Base-by-base conservation (phyloP, 345 rosid species). In the Pseudoturritis turrita region DNA sequence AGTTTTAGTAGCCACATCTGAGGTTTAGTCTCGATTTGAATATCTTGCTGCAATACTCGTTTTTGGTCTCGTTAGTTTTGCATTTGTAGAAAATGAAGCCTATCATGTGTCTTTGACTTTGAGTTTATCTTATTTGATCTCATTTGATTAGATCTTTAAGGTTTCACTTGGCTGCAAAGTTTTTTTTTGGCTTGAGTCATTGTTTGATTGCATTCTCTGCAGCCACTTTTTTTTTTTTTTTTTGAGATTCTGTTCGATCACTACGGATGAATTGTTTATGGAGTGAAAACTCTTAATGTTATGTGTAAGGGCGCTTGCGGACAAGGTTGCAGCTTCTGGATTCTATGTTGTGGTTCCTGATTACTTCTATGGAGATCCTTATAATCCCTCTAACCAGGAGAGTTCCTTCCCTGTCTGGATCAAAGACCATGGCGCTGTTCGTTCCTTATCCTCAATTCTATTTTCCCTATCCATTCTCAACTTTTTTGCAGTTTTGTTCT, bases 301-400 rank as follows among this genome's bases (percentile, higher is more conserved):
- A 3, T 77, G 58, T 41, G 22, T 54, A 61, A 85, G 94, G 84
- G 81, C 85, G 46, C 85, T 90, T 7, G 96, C 96, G 4, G 92
- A 88, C 75, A 88, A 90, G 81, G 82, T 88, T 76, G 94, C 92
- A 33, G 87, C 84, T 40, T 80, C 83, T 74, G 96, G 96, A 53
- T 86, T 67, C 80, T 85, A 73, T 74, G 96, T 84, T 74, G 92
- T 77, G 36, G 90, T 84, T 76, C 96, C 94, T 44, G 94, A 90
- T 65, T 88, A 79, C 80, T 54, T 90, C 15, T 40, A 55, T 59
- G 90, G 86, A 33, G 88, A 90, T 68, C 88, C 91, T 50, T 81
- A 0, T 75, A 51, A 52, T 28, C 71, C 76, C 29, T 79, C 78
- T 21, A 60, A 79, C 15, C 35, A 77, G 17, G 85, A 78, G 23